Evolutionary conservation across 225 moss, liverwort and hornwort genomes (phyloP).

Genomic region (Lunularia cruciata): DNA sequence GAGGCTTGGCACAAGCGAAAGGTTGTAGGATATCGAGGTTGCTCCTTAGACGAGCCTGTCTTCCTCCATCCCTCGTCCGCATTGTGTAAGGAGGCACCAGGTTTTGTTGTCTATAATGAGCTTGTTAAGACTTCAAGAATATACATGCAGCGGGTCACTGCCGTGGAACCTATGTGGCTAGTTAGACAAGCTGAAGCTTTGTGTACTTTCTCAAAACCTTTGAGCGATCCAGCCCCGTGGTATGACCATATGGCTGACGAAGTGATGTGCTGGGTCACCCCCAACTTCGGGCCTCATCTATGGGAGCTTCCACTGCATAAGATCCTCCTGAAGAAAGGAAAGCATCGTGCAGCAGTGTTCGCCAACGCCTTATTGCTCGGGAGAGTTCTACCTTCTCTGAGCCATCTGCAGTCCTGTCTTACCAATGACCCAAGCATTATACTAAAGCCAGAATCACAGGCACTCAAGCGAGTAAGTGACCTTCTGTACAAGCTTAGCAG

Average conservation of each 20-base stretch:
- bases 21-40: slow-evolving; percentile 74
- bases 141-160: slow-evolving; percentile 89
- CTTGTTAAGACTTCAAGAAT: slow-evolving; percentile 77
- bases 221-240: slow-evolving; percentile 88
- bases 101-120: slow-evolving; percentile 88
- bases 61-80: slow-evolving; percentile 85
- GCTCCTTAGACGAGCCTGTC: slow-evolving; percentile 73
- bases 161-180: slow-evolving; percentile 65
- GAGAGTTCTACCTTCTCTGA: slow-evolving; percentile 67
- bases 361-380: slow-evolving; percentile 74
- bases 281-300: slow-evolving; percentile 73
- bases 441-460: slow-evolving; percentile 77
- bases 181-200: slow-evolving; percentile 70
- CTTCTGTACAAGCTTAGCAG: slow-evolving; percentile 62
- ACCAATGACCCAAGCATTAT: slow-evolving; percentile 74
- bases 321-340: slow-evolving; percentile 58
- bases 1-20: slow-evolving; percentile 66
- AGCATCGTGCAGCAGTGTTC: slow-evolving; percentile 70
- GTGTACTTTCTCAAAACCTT: slow-evolving; percentile 81
- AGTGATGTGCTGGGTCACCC: slow-evolving; percentile 87
- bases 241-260: slow-evolving; percentile 61
- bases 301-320: slow-evolving; percentile 81
- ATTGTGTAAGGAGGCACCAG: slow-evolving; percentile 69
- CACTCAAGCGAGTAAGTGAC: slow-evolving; percentile 77
- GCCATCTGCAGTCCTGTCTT: slow-evolving; percentile 44